Evolutionary conservation across 768 basidiomycete genomes (phyloP), one percentile per base, ranked within the genome.

Genomic region (Gloeophyllum trabeum): DNA sequence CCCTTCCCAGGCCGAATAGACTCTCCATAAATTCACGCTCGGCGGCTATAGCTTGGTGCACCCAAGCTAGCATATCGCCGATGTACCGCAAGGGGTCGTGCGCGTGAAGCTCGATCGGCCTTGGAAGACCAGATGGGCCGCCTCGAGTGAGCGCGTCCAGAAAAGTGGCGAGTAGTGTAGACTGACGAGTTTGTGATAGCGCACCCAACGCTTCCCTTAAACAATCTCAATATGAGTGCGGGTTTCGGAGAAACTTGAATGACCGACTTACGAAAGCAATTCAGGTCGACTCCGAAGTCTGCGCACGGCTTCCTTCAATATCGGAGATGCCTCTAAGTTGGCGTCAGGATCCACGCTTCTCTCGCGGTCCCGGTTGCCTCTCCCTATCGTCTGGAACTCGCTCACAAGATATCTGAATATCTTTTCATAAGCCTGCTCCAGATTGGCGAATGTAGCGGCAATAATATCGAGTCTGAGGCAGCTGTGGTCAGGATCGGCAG

Each of bases 31-130:
- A 92, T 62, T 98, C 96, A 35, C 81, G 81, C 54, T 99, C 96
- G 1, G 86, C 86, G 1, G 96, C 96, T 46, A 96, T 90, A 0
- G 84, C 76, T 48, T 98, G 94, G 60, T 99, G 94, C 1, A 97
- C 81, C 94, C 94, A 97, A 0, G 93, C 94, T 5, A 98, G 77
- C 88, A 98, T 98, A 61, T 98, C 94, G 12, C 96, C 96, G 12
- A 94, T 79, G 56, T 99, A 99, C 24, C 94, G 79, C 49, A 91
- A 73, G 0, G 96, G 94, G 57, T 99, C 96, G 52, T 99, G 96
- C 0, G 96, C 96, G 54, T 99, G 96, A 3, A 99, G 69, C 57
- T 98, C 96, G 47, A 99, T 98, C 1, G 94, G 90, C 4, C 93
- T 75, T 7, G 93, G 89, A 5, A 84, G 65, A 32, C 85, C 89